Base-by-base conservation (phyloP, 768 basidiomycete genomes). In the Psilocybe tampanensis region DNA sequence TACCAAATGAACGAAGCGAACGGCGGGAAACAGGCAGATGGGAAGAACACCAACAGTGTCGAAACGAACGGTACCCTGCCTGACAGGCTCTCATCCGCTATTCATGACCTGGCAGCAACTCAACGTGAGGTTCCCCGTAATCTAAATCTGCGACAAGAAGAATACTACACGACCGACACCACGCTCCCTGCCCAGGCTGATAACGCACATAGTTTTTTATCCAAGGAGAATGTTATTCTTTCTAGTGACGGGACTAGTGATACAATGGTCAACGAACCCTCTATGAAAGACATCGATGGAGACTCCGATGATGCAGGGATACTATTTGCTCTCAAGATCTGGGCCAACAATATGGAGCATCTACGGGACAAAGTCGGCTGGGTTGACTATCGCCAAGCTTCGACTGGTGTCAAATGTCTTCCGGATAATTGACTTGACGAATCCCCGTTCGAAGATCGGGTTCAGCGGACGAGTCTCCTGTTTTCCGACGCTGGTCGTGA, bases 261-360 rank as follows among this genome's bases (percentile, higher is more conserved):
- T 15, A 39, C 6, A 13, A 5, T 19, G 12, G 42, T 43, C 39
- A 41, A 52, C 11, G 39, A 42, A 3, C 52, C 52, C 2, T 53
- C 52, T 18, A 11, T 52, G 23, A 41, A 52, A 41, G 51, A 52
- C 26, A 43, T 24, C 29, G 52, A 44, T 21, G 52, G 43, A 18
- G 52, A n/a, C n/a, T n/a, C n/a, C n/a, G n/a, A n/a, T n/a, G n/a
- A 53, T 29, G 41, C 42, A 15, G 52, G 44, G 23, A 53, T 53
- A n/a, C n/a, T n/a, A 26, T 53, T 53, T 34, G 52, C 52, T 9
- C 52, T 53, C 26, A 53, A 53, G 44, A 53, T 53, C 15, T 53
- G 52, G 52, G 42, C 44, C 15, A 24, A 53, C 19, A 53, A 34
- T 26, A 53, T 44, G 42, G 52, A 41, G 12, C 21, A 41, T 52